A percentile compares a stretch with the other conserved stretches of the same genome.
Evolutionary conservation across 257 asterid species (phyloP).

Genomic region (Handroanthus guayacan): DNA sequence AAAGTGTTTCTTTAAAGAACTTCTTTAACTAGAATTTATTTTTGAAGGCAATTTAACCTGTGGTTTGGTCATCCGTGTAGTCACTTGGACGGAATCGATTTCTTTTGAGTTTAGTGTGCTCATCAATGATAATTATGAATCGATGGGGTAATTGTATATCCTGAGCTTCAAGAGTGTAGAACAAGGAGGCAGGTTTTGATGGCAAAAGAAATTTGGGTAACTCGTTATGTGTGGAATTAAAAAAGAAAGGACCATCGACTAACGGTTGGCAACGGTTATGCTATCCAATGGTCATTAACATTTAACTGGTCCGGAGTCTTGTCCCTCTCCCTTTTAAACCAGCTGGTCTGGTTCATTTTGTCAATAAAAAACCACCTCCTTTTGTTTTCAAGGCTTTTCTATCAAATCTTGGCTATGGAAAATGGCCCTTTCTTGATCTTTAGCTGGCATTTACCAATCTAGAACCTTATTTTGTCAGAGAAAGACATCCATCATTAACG

Average conservation of each 20-base stretch:
- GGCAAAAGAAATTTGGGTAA: background rate
- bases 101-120: background rate
- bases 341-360: no score
- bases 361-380: background rate
- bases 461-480: background rate
- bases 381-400: background rate
- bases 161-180: background rate
- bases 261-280: no score
- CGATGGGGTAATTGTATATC: background rate
- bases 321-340: no score
- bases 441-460: background rate
- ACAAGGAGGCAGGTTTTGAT: background rate
- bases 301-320: no score
- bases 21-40: background rate
- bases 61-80: background rate
- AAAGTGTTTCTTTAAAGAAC: background rate
- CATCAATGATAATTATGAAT: background rate
- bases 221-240: background rate
- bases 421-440: background rate
- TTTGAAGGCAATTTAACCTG: background rate
- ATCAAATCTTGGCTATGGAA: background rate
- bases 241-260: background rate
- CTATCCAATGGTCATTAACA: no score
- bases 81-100: slow-evolving; percentile 9
- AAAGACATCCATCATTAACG: background rate